Base-by-base conservation (phyloP, 2,329 filamentous ascomycete species). In the Talaromyces sp. region DNA sequence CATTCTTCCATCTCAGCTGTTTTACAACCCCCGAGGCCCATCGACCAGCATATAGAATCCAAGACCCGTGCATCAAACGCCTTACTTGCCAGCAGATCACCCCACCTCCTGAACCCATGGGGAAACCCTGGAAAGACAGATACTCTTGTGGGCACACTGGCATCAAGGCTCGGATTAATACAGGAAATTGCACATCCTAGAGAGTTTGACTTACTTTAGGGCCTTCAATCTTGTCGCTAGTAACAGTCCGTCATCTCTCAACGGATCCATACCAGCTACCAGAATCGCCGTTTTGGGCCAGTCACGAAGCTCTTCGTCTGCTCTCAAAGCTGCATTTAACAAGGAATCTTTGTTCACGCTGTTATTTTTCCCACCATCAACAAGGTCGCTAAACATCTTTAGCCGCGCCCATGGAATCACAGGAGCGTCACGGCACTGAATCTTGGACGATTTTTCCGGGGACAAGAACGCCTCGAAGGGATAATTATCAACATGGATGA, bases 71-170 rank as follows among this genome's bases (percentile, higher is more conserved):
- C 50, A 54, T 62, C 13, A 19, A 52, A 62, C 11, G 22, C 47
- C 13, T 43, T 62, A 24, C 31, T 22, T 37, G 60, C 60, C 19
- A 24, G 22, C 11, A 62, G 47, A 43, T 54, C 47, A 33, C 45
- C 35, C 60, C 60, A 62, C 41, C 60, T 62, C 24, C 19, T 62
- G 35, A 62, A 62, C 27, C 60, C 60, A 14, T 62, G 60, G 31
- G 47, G 16, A 47, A 22, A 41, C 19, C 60, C 60, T 10, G 60
- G 60, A n/a, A 62, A 62, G 2, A 62, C 47, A 11, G 60, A 62
- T 41, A 54, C 47, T 22, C 13, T 54, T 13, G 47, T 62, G 33
- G 60, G 47, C 31, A 62, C 60, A 31, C 60, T 62, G 9, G 3
- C 2, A 47, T 47, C 9, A 5, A 47, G 19, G 11, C 19, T 47